phyloP scores from a whole-genome alignment of 2,329 filamentous ascomycete species.

The Alternaria sp. region DNA sequence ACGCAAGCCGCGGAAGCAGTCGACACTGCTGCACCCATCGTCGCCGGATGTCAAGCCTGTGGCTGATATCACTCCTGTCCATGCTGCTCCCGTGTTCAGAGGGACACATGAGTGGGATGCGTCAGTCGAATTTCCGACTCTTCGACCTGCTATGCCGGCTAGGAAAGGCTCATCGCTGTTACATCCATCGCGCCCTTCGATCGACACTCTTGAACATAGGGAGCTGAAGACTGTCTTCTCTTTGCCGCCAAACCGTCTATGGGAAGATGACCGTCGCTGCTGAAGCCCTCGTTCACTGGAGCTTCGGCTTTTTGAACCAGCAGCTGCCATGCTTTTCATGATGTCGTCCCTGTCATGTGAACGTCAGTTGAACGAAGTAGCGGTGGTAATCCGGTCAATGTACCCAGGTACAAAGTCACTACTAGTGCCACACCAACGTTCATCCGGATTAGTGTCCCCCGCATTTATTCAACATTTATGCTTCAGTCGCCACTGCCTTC shows the following conservation, averaged over 20 bases:
- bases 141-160: neutral
- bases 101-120: neutral
- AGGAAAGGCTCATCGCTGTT: constrained; percentile 24
- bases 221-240: constrained; percentile 2
- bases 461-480: neutral
- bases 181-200: constrained; percentile 26
- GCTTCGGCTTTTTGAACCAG: neutral
- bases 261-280: neutral
- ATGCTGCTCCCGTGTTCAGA: neutral
- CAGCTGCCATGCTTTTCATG: neutral
- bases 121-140: neutral
- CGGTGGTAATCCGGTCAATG: neutral
- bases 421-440: neutral
- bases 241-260: neutral
- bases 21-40: constrained; percentile 14
- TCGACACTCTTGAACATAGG: neutral
- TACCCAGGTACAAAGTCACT: neutral
- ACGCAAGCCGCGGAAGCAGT: neutral
- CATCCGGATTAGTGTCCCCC: neutral
- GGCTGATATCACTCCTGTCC: too few species aligned
- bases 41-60: neutral
- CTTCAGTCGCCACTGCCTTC: neutral
- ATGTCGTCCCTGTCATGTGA: neutral
- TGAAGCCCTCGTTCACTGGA: neutral
- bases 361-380: neutral